These are phyloP conservation scores for Huntiella abstrusa DNA, from an alignment of 2,329 filamentous ascomycete species.

Conservation along the genomic window DNA sequence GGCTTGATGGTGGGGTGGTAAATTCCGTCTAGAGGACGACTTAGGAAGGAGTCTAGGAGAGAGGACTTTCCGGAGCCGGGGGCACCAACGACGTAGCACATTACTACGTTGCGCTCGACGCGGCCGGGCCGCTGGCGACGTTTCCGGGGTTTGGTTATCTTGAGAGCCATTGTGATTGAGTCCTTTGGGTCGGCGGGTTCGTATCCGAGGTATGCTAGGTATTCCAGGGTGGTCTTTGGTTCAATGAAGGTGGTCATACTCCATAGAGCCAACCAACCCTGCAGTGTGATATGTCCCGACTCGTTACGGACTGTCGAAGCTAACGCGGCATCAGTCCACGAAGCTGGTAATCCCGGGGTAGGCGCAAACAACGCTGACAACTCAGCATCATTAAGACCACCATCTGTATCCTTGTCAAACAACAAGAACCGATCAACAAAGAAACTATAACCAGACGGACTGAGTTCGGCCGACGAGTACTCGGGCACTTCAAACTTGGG, in stretches of 20 bases:
- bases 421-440: slow-evolving; percentile 91
- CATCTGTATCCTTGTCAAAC: slow-evolving; percentile 95
- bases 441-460: slow-evolving; percentile 86
- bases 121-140: slow-evolving; percentile 61
- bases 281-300: slow-evolving; percentile 82
- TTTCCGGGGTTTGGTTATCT: slow-evolving; percentile 83
- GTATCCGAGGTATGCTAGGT: slow-evolving; percentile 89
- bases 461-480: slow-evolving; percentile 81
- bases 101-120: slow-evolving; percentile 83
- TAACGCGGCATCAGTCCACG: slow-evolving; percentile 78
- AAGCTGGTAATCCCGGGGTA: slow-evolving; percentile 70
- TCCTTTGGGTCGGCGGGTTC: slow-evolving; percentile 62
- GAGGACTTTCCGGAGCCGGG: slow-evolving; percentile 79
- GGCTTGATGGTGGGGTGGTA: slow-evolving; percentile 94
- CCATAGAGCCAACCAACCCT: slow-evolving; percentile 97
- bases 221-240: slow-evolving; percentile 85
- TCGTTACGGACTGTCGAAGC: slow-evolving; percentile 90
- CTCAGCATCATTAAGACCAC: slow-evolving; percentile 73
- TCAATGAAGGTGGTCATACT: slow-evolving; percentile 98
- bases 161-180: slow-evolving; percentile 65
- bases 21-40: slow-evolving; percentile 62
- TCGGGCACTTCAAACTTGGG: slow-evolving; percentile 90
- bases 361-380: slow-evolving; percentile 76
- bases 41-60: slow-evolving; percentile 77
- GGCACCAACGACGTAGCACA: slow-evolving; percentile 81